Base-by-base conservation (phyloP, 2,329 filamentous ascomycete species). In the Catunica adiposa region DNA sequence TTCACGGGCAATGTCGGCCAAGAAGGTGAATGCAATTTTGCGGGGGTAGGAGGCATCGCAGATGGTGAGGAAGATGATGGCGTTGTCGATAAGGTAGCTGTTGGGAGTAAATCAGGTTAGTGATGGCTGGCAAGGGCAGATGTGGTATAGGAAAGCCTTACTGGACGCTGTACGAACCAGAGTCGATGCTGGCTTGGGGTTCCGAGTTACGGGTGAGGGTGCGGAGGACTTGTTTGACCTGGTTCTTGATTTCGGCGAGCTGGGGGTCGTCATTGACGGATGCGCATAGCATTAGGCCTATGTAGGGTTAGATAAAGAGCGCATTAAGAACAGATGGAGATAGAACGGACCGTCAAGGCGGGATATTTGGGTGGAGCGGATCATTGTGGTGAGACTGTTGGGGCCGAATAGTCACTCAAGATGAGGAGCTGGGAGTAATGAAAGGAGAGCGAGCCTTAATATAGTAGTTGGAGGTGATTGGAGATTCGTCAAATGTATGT, bases 21-120 rank as follows among this genome's bases (percentile, higher is more conserved):
- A 88, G 77, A 97, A 98, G 59, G 90, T 96, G 71, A 98, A 95
- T 65, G 94, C 90, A 51, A 98, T 85, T 71, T 98, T 97, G 70
- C 92, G 90, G 58, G 92, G 90, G 75, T 97, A 98, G 56, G 87
- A 87, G 57, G 81, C 78, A 69, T 96, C 89, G 74, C 86, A 89
- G 70, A 98, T 90, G 75, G 86, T 89, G 63, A 97, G 77, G 75
- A 94, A 97, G 71, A 89, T 83, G 62, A 98, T 77, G 63, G 86
- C 83, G 65, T 82, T 76, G 64, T 84, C 75, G 70, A 98, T 86
- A 60, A 90, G 74, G 75, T 95, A 95, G 77, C 85, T 89, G 64
- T 50, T 40, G 31, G 29, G 40, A 31, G 14, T 15, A 44, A 6
- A 23, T 48, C 25, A 23, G 23, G 42, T 52, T 23, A 15, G 22